Evolutionary conservation across 345 rosid species (phyloP).

Genomic region (Corchorus olitorius): DNA sequence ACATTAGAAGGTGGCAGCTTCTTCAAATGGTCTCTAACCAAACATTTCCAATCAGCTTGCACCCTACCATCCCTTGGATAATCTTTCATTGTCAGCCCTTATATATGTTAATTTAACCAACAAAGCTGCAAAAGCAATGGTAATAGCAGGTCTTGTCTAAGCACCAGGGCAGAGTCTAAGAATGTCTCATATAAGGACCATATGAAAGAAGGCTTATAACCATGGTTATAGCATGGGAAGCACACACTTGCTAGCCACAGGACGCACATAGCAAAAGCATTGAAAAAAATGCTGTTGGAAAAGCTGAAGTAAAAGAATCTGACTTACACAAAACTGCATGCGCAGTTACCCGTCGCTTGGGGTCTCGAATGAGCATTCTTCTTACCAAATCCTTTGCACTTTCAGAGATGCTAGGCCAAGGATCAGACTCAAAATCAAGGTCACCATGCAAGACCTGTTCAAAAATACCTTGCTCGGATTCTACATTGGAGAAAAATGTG

Average conservation of each 20-base stretch:
- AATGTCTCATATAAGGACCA: background rate
- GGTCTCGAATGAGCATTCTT: constrained; percentile 85
- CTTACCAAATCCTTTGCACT: constrained; percentile 87
- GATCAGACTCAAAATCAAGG: constrained; percentile 80
- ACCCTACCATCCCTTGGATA: no score
- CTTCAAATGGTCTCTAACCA: no score
- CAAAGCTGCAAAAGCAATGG: no score
- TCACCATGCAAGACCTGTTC: constrained; percentile 87
- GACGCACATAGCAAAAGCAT: background rate
- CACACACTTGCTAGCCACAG: background rate
- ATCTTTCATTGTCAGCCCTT: no score
- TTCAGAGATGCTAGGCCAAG: constrained; percentile 90
- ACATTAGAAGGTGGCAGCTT: no score
- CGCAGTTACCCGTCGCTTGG: constrained; percentile 74
- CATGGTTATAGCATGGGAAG: background rate
- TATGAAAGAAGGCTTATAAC: background rate
- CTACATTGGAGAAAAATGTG: constrained; percentile 33
- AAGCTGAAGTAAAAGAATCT: constrained; percentile 19
- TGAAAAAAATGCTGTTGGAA: background rate
- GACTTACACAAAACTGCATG: constrained; percentile 82
- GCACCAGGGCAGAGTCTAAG: no score
- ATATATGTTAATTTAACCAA: no score
- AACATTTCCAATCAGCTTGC: no score
- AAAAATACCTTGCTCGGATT: constrained; percentile 83
- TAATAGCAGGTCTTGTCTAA: no score